Evolutionary conservation across 208 protist species (phyloP).

Genomic region (Acanthamoeba sp.): DNA sequence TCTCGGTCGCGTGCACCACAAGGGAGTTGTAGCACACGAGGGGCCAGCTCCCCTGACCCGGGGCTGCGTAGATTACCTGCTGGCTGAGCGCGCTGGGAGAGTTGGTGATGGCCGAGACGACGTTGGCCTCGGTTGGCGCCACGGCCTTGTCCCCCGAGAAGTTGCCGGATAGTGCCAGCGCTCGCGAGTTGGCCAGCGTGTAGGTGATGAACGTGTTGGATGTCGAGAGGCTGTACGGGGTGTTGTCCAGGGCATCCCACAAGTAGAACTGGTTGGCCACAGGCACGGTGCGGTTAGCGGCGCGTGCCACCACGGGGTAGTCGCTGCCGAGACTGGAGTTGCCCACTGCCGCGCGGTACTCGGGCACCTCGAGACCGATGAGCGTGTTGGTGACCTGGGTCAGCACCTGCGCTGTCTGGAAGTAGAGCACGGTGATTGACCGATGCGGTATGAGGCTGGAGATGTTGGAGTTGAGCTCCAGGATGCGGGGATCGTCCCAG

Average conservation of each 20-base stretch:
- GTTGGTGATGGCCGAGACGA: not conserved
- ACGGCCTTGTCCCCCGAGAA: too few species aligned
- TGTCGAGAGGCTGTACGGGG: not conserved
- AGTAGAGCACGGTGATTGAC: not conserved
- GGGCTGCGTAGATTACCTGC: not conserved
- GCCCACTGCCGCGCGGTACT: not conserved
- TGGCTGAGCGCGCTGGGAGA: too few species aligned
- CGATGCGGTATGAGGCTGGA: too few species aligned
- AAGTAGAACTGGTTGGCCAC: not conserved
- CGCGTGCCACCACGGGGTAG: not conserved
- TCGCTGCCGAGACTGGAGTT: too few species aligned
- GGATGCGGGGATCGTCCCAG: not conserved
- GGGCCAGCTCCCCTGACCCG: not conserved
- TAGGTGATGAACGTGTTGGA: too few species aligned
- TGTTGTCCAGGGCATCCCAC: not conserved
- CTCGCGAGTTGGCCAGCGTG: not conserved
- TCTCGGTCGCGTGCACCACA: not conserved
- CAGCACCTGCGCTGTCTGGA: not conserved
- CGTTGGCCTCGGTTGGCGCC: too few species aligned
- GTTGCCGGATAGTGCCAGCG: too few species aligned
- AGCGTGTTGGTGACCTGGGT: not conserved
- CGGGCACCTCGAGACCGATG: not conserved
- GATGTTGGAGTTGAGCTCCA: not conserved
- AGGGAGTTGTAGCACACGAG: not conserved
- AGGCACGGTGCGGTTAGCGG: not conserved